phyloP scores from a whole-genome alignment of 2,329 filamentous ascomycete genomes.

The Lasiodiplodia hormozganensis region DNA sequence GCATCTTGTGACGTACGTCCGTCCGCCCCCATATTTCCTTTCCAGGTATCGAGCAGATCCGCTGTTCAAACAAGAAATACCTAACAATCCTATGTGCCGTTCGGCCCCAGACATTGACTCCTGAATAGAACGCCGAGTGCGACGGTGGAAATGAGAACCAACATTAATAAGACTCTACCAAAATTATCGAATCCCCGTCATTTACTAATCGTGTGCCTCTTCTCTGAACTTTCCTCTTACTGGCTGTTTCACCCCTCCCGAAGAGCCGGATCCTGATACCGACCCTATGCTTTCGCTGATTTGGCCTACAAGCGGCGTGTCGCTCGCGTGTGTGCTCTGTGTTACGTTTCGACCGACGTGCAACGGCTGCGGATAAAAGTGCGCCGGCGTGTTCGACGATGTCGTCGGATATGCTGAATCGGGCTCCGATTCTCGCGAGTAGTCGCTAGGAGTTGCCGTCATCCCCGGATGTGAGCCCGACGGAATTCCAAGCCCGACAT shows the following conservation, averaged over 20 bases:
- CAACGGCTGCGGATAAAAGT: conserved; percentile 44
- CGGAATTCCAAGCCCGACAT: conserved; percentile 27
- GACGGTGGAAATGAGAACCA: neutral
- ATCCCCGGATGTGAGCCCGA: conserved; percentile 30
- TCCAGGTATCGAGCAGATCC: conserved; percentile 3
- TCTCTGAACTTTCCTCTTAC: conserved; percentile 25
- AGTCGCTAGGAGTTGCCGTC: conserved; percentile 31
- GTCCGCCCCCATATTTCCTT: neutral
- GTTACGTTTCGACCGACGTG: conserved; percentile 24
- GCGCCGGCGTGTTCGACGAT: conserved; percentile 40
- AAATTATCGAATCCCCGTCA: neutral
- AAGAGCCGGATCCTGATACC: conserved; percentile 16
- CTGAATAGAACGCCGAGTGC: neutral
- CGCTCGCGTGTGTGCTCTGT: conserved; percentile 16
- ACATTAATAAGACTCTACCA: conserved; percentile 15
- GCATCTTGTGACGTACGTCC: neutral
- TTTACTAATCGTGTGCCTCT: conserved; percentile 19
- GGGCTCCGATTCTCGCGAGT: conserved; percentile 29
- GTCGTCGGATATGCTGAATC: conserved; percentile 32
- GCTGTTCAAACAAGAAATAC: neutral
- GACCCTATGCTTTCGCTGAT: conserved; percentile 26
- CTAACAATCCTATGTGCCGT: neutral
- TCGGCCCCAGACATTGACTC: neutral
- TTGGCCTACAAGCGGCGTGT: conserved; percentile 23
- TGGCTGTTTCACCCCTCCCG: conserved; percentile 2